A percentile compares a stretch with the other conserved stretches of the same genome.
Conservation (phyloP, 345 rosid genomes). For the Eucalyptus pauciflora region DNA sequence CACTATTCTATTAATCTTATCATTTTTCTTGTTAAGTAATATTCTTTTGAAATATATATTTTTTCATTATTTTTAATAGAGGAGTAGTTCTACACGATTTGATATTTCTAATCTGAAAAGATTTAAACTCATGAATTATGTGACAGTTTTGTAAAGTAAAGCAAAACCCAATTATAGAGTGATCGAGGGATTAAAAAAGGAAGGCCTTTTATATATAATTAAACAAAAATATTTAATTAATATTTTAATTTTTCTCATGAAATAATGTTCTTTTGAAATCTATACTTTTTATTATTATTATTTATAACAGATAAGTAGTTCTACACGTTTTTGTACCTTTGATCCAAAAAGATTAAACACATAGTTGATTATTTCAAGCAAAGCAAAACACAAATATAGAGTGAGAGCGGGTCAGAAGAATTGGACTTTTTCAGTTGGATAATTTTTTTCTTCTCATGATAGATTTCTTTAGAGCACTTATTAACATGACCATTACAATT, state of each 20-base stretch:
- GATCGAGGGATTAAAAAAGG: neutral
- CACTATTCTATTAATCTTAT: neutral
- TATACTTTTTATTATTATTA: too few relatives aligned
- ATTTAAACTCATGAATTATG: neutral
- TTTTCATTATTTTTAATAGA: neutral
- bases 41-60: neutral
- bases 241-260: neutral
- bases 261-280: neutral
- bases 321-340: too few relatives aligned
- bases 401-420: neutral
- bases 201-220: neutral
- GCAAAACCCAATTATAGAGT: neutral
- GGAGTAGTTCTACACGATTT: neutral
- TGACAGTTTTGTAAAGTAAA: neutral
- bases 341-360: neutral
- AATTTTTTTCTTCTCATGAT: neutral
- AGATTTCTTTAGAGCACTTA: neutral
- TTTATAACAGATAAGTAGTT: neutral
- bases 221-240: too few relatives aligned
- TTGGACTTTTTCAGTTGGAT: neutral
- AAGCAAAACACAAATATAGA: neutral
- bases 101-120: neutral
- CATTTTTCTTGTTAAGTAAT: neutral
- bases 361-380: neutral
- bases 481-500: neutral